Evolutionary conservation across 495 filamentous ascomycete genomes (phyloP).

Genomic region (Aspergillus homomorphus): DNA sequence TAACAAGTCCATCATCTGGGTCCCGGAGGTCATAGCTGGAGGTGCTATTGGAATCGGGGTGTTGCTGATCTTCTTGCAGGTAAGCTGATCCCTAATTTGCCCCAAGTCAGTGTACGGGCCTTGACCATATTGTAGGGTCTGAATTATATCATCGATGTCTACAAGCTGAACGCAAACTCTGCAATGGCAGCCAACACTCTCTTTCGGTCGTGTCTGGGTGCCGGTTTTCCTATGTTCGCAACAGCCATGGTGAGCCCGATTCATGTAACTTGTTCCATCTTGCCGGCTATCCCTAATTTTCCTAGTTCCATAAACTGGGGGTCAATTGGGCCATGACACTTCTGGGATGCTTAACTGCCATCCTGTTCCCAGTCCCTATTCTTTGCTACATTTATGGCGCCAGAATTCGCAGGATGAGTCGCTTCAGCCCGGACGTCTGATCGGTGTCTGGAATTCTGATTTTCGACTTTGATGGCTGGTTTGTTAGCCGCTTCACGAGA

Average conservation of each 20-base stretch:
- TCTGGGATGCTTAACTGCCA: slow-evolving; percentile 12
- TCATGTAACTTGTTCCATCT: too few species aligned
- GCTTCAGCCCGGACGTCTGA: too few species aligned
- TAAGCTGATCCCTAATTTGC: too few species aligned
- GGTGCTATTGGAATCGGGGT: background rate
- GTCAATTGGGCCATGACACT: slow-evolving; percentile 72
- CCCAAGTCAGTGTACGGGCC: too few species aligned
- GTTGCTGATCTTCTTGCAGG: background rate
- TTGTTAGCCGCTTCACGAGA: too few species aligned
- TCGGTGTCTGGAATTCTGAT: too few species aligned
- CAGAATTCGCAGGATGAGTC: background rate
- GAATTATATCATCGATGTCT: background rate
- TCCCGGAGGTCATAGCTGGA: background rate
- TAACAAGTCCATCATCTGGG: background rate
- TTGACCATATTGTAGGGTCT: too few species aligned
- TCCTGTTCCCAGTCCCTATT: slow-evolving; percentile 15
- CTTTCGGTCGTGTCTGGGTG: background rate
- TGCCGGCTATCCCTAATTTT: too few species aligned
- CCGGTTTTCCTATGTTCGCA: background rate
- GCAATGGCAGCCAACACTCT: background rate
- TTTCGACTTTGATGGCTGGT: too few species aligned
- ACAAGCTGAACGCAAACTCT: background rate
- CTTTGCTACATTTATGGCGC: slow-evolving; percentile 6
- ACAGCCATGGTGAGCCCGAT: background rate
- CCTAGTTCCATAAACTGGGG: slow-evolving; percentile 37